Conservation (phyloP, 768 basidiomycete species). For the Tricholoma sp. region DNA sequence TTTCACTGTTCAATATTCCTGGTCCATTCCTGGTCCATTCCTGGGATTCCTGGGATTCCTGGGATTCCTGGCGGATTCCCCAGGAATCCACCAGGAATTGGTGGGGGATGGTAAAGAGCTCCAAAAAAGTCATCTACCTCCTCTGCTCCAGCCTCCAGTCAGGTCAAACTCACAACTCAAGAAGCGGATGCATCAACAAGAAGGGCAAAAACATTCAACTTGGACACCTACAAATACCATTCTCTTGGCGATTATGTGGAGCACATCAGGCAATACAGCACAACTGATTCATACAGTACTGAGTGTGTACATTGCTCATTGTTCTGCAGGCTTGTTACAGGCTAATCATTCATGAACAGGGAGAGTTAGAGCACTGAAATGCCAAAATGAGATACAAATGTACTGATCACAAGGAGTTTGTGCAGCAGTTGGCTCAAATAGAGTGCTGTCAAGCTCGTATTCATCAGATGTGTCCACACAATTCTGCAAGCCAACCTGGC, state of each 20-base stretch:
- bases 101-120: no score
- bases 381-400: slow-evolving; percentile 8
- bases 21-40: no score
- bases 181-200: background rate
- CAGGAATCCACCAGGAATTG: no score
- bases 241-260: background rate
- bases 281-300: background rate
- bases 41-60: no score
- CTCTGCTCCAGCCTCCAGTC: background rate
- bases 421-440: slow-evolving; percentile 9
- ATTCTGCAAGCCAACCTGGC: background rate
- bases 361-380: slow-evolving; percentile 13
- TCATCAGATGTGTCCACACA: background rate
- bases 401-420: slow-evolving; percentile 6
- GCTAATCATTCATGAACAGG: slow-evolving; percentile 2
- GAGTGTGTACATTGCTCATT: background rate
- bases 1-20: no score
- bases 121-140: background rate
- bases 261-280: background rate
- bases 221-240: slow-evolving; percentile 1
- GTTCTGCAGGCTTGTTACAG: background rate
- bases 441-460: slow-evolving; percentile 7
- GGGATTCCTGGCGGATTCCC: no score
- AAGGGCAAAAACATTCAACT: background rate
- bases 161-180: no score